Conservation (phyloP, 148 eudicot genomes). For the Limonium bicolor region DNA sequence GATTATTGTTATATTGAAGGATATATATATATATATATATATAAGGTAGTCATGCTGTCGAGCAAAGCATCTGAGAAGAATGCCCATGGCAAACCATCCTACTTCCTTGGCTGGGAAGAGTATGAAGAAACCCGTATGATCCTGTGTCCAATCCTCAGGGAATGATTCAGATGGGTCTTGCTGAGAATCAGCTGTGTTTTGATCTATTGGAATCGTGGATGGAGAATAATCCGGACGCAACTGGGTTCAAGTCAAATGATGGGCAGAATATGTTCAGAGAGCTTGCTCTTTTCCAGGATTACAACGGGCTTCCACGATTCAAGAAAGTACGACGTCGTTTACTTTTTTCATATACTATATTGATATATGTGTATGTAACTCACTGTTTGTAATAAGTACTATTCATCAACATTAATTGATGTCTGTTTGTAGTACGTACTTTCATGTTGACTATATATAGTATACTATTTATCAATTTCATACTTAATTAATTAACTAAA, state of each 20-base stretch:
- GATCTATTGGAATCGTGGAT: constrained; percentile 57
- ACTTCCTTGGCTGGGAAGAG: constrained; percentile 60
- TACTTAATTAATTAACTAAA: background rate
- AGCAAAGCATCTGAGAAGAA: constrained; percentile 30
- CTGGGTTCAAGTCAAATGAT: constrained; percentile 22
- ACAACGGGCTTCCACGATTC: constrained; percentile 54
- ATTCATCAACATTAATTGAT: too few species aligned
- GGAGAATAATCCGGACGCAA: constrained; percentile 23
- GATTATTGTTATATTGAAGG: background rate
- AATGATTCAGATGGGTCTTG: constrained; percentile 71
- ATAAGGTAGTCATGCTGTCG: too few species aligned
- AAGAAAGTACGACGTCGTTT: too few species aligned
- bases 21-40: too few species aligned
- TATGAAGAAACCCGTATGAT: constrained; percentile 53
- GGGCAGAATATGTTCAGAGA: constrained; percentile 41
- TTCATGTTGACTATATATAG: background rate
- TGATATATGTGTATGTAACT: background rate
- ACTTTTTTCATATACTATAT: too few species aligned
- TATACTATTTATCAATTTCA: background rate
- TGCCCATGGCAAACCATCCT: constrained; percentile 53
- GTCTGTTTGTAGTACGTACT: background rate
- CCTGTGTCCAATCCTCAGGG: constrained; percentile 32
- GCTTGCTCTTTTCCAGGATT: constrained; percentile 60
- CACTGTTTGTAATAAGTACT: too few species aligned
- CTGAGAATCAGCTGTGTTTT: constrained; percentile 63